phyloP scores from a whole-genome alignment of 441 rosid species.

The Viola pubescens region DNA sequence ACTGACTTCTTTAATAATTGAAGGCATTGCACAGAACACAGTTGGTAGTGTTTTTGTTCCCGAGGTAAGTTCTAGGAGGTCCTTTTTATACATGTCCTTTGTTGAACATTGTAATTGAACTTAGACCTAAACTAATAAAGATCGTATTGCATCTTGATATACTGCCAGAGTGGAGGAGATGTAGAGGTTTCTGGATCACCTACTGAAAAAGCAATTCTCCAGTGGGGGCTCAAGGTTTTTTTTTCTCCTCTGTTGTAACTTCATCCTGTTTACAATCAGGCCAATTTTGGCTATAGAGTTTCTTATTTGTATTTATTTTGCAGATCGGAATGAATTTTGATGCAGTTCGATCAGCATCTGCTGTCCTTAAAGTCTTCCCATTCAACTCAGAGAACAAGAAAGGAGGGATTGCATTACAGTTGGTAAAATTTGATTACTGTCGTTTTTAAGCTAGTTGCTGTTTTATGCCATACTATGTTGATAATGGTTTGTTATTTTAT shows the following conservation, averaged over 20 bases:
- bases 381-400: conserved; percentile 92
- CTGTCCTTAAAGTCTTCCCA: conserved; percentile 69
- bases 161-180: conserved; percentile 59
- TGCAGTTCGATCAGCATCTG: conserved; percentile 43
- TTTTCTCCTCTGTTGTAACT: conserved; percentile 5
- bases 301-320: not conserved
- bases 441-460: too few relatives aligned
- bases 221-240: conserved; percentile 71
- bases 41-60: conserved; percentile 75
- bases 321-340: conserved; percentile 93
- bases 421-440: conserved; percentile 33
- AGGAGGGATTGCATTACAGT: conserved; percentile 76
- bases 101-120: not conserved
- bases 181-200: conserved; percentile 94
- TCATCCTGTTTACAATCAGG: conserved; percentile 9
- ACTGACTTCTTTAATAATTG: conserved; percentile 44
- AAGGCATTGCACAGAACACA: conserved; percentile 81
- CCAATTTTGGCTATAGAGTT: too few relatives aligned
- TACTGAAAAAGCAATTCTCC: conserved; percentile 86
- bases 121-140: not conserved
- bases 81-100: not conserved
- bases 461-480: too few relatives aligned
- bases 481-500: too few relatives aligned
- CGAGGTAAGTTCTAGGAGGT: conserved; percentile 36
- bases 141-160: not conserved